Conservation (phyloP, 148 eudicot species). For the Pouteria glomerata region DNA sequence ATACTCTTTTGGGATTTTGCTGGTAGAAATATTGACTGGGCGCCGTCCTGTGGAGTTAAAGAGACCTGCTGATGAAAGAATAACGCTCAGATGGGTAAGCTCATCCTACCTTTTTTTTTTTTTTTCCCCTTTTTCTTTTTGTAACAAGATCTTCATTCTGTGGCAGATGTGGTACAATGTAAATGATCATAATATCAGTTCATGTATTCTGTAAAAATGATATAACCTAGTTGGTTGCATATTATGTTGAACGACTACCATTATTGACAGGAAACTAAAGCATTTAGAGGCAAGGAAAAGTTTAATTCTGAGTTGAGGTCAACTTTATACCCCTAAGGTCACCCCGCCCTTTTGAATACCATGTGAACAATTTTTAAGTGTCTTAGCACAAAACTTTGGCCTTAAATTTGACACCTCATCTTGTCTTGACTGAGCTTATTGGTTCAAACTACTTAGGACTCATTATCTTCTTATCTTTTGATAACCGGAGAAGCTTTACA, state of each 20-base stretch:
- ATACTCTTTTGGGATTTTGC: conserved; percentile 79
- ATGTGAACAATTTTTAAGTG: too few species aligned
- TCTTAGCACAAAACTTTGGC: not conserved
- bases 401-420: too few species aligned
- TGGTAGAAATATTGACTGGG: conserved; percentile 81
- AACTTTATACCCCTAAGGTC: not conserved
- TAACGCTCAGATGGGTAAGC: conserved; percentile 86
- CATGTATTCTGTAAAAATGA: not conserved
- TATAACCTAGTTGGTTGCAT: not conserved
- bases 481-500: too few species aligned
- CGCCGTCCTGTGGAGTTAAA: conserved; percentile 88
- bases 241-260: not conserved
- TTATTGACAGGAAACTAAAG: not conserved
- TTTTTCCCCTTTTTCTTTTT: too few species aligned
- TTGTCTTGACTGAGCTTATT: too few species aligned
- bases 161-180: not conserved
- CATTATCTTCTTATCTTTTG: too few species aligned
- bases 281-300: not conserved
- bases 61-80: conserved; percentile 58
- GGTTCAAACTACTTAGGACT: too few species aligned
- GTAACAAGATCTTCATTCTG: not conserved
- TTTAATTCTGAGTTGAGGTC: not conserved
- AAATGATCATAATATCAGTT: not conserved
- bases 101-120: conserved; percentile 2
- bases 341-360: not conserved